Conservation (phyloP, 345 rosid genomes). For the Durio zibethinus region DNA sequence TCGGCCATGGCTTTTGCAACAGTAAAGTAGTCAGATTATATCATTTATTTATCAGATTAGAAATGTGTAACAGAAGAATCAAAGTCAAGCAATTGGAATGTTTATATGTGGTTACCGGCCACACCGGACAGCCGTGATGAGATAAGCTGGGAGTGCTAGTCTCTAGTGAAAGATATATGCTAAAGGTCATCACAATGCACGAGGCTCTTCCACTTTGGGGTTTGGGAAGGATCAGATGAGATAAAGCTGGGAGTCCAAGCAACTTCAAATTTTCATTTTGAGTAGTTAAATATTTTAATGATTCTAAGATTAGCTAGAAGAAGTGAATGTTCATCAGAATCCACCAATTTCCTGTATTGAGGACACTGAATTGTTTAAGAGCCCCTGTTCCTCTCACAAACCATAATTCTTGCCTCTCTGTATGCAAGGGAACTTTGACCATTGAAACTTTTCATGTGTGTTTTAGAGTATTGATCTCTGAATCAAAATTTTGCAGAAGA, state of each 20-base stretch:
- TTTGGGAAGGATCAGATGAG: not conserved
- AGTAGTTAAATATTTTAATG: not conserved
- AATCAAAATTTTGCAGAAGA: conserved; percentile 20
- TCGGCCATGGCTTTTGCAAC: not conserved
- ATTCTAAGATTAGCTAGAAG: not conserved
- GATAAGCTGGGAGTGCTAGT: not conserved
- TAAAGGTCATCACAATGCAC: not conserved
- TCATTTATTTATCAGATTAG: not conserved
- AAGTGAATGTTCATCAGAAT: not conserved
- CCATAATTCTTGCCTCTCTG: not conserved
- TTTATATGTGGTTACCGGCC: not conserved
- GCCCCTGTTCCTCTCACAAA: not conserved
- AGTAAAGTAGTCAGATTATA: not conserved
- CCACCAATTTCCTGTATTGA: not conserved
- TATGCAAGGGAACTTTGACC: not conserved
- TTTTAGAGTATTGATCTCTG: not conserved
- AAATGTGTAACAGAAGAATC: not conserved
- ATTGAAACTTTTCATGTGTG: not conserved
- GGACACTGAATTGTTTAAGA: not conserved
- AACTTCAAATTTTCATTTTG: not conserved
- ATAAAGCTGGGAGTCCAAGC: not conserved
- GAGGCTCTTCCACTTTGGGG: not conserved
- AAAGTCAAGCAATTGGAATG: not conserved
- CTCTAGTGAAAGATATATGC: not conserved
- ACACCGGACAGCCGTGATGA: not conserved